phyloP scores from a whole-genome alignment of 164 flowering plant genomes.

The Buxus sempervirens region DNA sequence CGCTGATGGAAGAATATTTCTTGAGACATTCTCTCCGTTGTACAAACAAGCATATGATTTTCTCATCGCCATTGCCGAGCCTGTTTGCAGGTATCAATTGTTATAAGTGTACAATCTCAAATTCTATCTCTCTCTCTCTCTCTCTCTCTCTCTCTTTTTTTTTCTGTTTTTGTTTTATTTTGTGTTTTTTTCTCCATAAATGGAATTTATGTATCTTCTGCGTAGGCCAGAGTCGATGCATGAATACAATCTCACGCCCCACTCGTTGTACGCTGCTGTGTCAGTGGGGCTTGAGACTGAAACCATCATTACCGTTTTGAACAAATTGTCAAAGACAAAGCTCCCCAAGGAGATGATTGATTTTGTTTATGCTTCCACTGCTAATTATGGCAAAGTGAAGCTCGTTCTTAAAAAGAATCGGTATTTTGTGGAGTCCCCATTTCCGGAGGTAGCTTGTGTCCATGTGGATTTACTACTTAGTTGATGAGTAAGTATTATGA shows the following conservation, averaged over 20 bases:
- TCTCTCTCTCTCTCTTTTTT: neutral
- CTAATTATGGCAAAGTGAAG: constrained; percentile 98
- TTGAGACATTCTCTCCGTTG: constrained; percentile 81
- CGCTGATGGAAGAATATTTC: constrained; percentile 90
- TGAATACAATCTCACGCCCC: constrained; percentile 85
- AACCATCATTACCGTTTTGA: constrained; percentile 62
- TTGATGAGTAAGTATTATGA: neutral
- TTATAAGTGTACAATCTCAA: too few relatives aligned
- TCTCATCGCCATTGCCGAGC: constrained; percentile 97
- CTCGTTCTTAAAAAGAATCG: constrained; percentile 96
- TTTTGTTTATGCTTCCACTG: constrained; percentile 78
- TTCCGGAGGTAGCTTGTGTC: constrained; percentile 61
- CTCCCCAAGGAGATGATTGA: constrained; percentile 75
- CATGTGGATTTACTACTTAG: neutral
- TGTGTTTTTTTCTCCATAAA: too few relatives aligned
- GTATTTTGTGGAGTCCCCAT: constrained; percentile 88
- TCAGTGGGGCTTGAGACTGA: constrained; percentile 97
- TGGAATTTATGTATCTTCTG: neutral
- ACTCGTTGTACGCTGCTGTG: constrained; percentile 90
- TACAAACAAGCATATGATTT: constrained; percentile 97
- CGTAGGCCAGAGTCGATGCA: constrained; percentile 61
- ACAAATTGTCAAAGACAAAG: constrained; percentile 67
- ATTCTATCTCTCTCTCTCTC: neutral
- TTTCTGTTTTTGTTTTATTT: neutral
- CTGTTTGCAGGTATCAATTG: constrained; percentile 80